These are phyloP conservation scores for Lyophyllum decastes DNA, from an alignment of 768 basidiomycete genomes.

Conservation along the genomic window DNA sequence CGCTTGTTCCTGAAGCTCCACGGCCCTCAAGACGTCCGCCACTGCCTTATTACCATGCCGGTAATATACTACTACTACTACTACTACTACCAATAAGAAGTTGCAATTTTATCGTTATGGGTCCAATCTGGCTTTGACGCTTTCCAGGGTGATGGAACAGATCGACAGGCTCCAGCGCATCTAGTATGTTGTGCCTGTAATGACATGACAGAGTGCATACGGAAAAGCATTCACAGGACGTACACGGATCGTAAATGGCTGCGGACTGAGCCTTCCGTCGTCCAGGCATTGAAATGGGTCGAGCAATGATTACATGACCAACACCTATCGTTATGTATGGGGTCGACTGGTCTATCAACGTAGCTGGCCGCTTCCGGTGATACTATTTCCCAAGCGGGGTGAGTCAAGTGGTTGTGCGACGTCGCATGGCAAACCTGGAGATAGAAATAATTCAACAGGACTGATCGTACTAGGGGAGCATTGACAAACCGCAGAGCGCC, in stretches of 20 bases:
- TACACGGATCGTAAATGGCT: background rate
- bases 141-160: background rate
- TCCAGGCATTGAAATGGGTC: background rate
- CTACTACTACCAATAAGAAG: too few relatives aligned
- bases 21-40: too few relatives aligned
- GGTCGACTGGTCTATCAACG: background rate
- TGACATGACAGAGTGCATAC: background rate
- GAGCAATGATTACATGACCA: background rate
- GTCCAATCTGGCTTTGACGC: background rate
- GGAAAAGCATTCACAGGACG: background rate
- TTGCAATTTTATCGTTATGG: too few relatives aligned
- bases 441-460: background rate
- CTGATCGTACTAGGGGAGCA: background rate
- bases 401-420: background rate
- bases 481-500: conserved; percentile 15
- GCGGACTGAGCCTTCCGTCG: background rate
- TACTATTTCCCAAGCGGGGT: background rate
- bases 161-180: background rate
- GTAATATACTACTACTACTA: too few relatives aligned
- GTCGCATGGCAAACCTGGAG: background rate
- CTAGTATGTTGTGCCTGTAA: background rate
- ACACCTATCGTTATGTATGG: background rate
- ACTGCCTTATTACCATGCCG: too few relatives aligned
- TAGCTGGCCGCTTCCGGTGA: background rate
- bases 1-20: too few relatives aligned